Base-by-base conservation (phyloP, 2,329 filamentous ascomycete species). In the Karstenula rhodostoma region DNA sequence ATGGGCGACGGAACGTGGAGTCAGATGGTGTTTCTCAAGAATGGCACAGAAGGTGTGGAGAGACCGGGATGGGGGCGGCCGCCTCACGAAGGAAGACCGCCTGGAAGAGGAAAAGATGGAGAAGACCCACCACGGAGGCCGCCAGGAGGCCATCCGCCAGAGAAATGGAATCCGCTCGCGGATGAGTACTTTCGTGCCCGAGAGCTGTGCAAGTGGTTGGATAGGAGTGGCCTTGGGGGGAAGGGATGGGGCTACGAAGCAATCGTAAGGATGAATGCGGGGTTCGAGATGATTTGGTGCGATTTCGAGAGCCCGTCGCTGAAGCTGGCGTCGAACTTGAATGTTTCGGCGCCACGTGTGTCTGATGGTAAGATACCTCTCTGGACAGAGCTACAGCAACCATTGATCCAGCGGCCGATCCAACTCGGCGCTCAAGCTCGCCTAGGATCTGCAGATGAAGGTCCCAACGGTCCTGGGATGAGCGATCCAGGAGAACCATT, bases 241-340 rank as follows among this genome's bases (percentile, higher is more conserved):
- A 61, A 63, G 9, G 82, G 80, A 5, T 84, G 81, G 82, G 82
- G 81, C 40, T 79, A 81, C 33, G 83, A 86, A 65, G 83, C 81
- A 1, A 72, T 84, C 37, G 79, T 85, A 44, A 76, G 82, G 58
- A 84, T 84, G 82, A 84, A 84, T 65, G 80, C 82, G 13, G 82
- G 81, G 4, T 84, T 84, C 59, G 82, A 84, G 70, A 71, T 84
- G 67, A 83, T 84, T n/a, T 83, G 82, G 82, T 84, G 83, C 63
- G 77, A 84, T 59, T 85, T 85, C 55, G 69, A 75, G 25, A 81
- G 80, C 57, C 77, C 78, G 10, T 81, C 78, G 19, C 64, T 83
- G 55, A 71, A 77, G 54, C 63, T 84, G 50, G 69, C 84, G 23
- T 80, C 76, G 46, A 78, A 79, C 58, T 61, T 83, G 17, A 83